These are phyloP conservation scores for Prunus yedoensis DNA, from an alignment of 331 rosid species.

Conservation along the genomic window DNA sequence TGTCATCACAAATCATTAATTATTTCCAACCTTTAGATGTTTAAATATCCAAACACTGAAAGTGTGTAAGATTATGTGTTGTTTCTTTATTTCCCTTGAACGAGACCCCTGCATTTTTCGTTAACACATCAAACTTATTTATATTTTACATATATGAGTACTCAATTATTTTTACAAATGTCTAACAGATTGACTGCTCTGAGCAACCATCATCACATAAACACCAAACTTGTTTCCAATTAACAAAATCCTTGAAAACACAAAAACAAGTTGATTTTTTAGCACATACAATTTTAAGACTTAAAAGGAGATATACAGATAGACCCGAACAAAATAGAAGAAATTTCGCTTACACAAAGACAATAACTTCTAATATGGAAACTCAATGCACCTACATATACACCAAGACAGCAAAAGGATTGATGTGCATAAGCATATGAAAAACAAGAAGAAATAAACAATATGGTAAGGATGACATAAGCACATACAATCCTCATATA, in stretches of 20 bases:
- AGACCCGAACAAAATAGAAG: background rate
- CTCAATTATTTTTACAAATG: background rate
- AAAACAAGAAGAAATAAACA: background rate
- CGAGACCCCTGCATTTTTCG: background rate
- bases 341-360: background rate
- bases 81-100: background rate
- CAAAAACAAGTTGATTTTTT: background rate
- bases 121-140: background rate
- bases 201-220: background rate
- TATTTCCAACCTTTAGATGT: background rate
- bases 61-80: background rate
- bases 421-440: background rate
- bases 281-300: background rate
- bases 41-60: background rate
- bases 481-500: background rate
- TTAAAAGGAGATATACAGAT: background rate
- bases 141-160: background rate
- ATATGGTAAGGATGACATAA: background rate
- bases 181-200: background rate
- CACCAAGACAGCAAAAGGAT: background rate
- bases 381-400: background rate
- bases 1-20: background rate
- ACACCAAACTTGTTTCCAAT: background rate
- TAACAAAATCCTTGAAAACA: background rate
- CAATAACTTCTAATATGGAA: background rate